A percentile compares a stretch with the other conserved stretches of the same genome.
These are phyloP conservation scores for Citrus trifoliata DNA, from an alignment of 345 rosid genomes.

Conservation along the genomic window DNA sequence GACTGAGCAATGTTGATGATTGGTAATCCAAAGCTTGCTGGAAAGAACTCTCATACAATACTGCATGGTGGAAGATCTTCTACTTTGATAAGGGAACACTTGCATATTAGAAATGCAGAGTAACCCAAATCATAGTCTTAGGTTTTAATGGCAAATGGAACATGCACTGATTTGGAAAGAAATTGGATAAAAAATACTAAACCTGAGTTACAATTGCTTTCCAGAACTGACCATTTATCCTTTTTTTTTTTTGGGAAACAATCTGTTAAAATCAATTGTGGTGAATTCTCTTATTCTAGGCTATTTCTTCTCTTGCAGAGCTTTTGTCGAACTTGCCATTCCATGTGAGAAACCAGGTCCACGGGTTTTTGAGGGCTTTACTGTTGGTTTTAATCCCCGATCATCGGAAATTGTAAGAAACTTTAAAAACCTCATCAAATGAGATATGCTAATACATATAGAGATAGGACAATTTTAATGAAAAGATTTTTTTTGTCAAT, in stretches of 20 bases:
- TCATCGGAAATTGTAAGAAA: slow-evolving; percentile 90
- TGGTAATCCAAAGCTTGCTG: background rate
- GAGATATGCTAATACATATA: background rate
- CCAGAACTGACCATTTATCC: background rate
- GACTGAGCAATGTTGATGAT: background rate
- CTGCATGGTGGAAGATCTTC: background rate
- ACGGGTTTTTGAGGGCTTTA: slow-evolving; percentile 79
- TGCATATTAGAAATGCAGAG: background rate
- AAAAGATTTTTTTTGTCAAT: background rate
- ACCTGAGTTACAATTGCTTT: background rate
- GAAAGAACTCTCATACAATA: background rate
- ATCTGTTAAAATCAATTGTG: slow-evolving; percentile 2
- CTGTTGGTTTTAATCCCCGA: slow-evolving; percentile 92
- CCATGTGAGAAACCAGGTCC: slow-evolving; percentile 86
- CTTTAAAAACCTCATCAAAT: background rate
- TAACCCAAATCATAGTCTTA: background rate
- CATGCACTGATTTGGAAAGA: background rate
- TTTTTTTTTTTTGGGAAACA: background rate
- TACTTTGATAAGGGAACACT: background rate
- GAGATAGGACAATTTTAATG: slow-evolving; percentile 5
- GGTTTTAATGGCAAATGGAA: background rate
- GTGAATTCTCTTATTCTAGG: slow-evolving; percentile 1
- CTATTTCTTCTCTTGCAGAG: slow-evolving; percentile 41
- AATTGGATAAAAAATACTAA: background rate
- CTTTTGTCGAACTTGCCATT: slow-evolving; percentile 71